phyloP scores from a whole-genome alignment of 805 yeast species.

The Metschnikowia kunwiensis region DNA sequence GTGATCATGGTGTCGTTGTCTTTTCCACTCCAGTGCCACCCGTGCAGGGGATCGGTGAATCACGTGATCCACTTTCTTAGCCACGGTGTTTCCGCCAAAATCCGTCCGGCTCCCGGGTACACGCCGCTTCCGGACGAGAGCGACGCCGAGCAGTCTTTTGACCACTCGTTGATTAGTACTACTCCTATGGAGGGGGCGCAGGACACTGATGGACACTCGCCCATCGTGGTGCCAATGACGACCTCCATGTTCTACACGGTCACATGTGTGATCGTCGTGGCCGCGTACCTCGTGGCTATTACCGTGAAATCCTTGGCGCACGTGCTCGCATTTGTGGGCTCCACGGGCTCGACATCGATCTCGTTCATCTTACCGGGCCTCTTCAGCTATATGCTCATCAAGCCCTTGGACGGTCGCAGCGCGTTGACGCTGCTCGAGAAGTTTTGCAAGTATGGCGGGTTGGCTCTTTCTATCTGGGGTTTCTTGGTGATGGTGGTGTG shows the following conservation, averaged over 20 bases:
- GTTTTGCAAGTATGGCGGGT: constrained; percentile 45
- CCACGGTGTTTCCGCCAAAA: constrained; percentile 25
- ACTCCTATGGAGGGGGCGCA: constrained; percentile 48
- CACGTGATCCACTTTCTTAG: constrained; percentile 55
- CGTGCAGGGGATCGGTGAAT: constrained; percentile 70
- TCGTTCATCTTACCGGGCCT: constrained; percentile 89
- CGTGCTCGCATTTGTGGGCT: constrained; percentile 84
- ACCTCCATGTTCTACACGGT: constrained; percentile 24
- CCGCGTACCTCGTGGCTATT: constrained; percentile 63
- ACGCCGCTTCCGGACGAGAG: constrained; percentile 21
- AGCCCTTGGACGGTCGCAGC: constrained; percentile 34
- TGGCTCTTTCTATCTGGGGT: constrained; percentile 66
- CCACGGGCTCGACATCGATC: constrained; percentile 89
- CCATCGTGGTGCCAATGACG: constrained; percentile 37
- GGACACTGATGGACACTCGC: constrained; percentile 46
- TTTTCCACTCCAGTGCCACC: constrained; percentile 78
- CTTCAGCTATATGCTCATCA: constrained; percentile 73
- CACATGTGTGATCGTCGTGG: constrained; percentile 36
- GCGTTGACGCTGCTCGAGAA: constrained; percentile 27
- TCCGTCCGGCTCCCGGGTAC: constrained; percentile 22
- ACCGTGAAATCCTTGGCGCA: constrained; percentile 71
- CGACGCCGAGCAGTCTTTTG: constrained; percentile 17
- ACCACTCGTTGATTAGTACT: constrained; percentile 40
- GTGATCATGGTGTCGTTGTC: constrained; percentile 73
- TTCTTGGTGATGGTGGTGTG: constrained; percentile 68